phyloP scores from a whole-genome alignment of 1,139 yeast species.

The Zygoascus sp. region DNA sequence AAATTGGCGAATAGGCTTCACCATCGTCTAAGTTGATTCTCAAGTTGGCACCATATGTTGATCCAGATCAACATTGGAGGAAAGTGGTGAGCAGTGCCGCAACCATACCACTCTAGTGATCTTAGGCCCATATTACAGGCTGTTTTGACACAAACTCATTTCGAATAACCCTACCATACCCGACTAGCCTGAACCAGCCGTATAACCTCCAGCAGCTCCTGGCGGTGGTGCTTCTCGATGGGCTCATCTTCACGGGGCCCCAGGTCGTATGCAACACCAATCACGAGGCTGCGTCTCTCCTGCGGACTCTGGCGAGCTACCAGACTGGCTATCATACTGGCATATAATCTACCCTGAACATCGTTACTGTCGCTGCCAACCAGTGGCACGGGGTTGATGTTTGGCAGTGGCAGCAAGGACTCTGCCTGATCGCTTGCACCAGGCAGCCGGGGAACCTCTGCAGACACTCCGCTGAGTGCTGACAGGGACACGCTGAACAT shows the following conservation, averaged over 20 bases:
- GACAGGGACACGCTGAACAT: constrained; percentile 20
- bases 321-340: constrained; percentile 36
- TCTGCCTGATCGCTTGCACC: constrained; percentile 14
- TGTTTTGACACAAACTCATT: too few species aligned
- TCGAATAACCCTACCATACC: constrained; percentile 37
- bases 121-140: too few species aligned
- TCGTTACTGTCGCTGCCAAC: constrained; percentile 32
- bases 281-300: constrained; percentile 34
- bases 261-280: constrained; percentile 34
- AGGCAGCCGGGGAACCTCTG: constrained; percentile 10
- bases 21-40: too few species aligned
- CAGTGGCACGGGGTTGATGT: constrained; percentile 34
- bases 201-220: constrained; percentile 32
- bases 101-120: too few species aligned
- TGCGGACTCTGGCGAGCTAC: constrained; percentile 36
- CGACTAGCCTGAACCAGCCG: constrained; percentile 32
- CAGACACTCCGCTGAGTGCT: constrained; percentile 5
- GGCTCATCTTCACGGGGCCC: constrained; percentile 30
- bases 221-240: constrained; percentile 28
- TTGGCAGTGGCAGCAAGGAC: constrained; percentile 32
- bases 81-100: too few species aligned
- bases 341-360: constrained; percentile 32
- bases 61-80: too few species aligned
- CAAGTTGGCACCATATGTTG: too few species aligned
- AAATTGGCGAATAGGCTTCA: too few species aligned